These are phyloP conservation scores for Cucurbita pepo DNA, from an alignment of 306 rosid genomes.

Conservation along the genomic window DNA sequence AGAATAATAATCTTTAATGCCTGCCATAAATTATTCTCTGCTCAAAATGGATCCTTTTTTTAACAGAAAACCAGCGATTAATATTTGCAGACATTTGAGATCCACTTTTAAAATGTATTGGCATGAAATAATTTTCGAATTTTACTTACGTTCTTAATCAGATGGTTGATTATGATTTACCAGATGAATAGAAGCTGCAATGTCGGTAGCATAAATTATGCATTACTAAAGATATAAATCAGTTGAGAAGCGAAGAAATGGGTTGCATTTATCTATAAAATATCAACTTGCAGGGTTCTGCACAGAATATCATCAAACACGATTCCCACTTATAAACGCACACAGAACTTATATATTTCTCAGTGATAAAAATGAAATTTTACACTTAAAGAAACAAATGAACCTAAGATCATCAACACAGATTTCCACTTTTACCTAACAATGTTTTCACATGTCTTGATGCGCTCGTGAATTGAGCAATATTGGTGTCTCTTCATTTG, in stretches of 20 bases:
- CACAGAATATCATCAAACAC: not conserved
- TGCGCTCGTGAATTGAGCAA: conserved; percentile 20
- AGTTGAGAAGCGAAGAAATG: not conserved
- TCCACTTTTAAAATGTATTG: too few species aligned
- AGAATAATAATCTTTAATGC: not conserved
- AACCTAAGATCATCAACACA: conserved; percentile 13
- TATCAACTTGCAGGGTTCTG: not conserved
- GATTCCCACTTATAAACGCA: not conserved
- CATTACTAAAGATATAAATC: not conserved
- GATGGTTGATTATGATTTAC: too few species aligned
- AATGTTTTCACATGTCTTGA: conserved; percentile 21
- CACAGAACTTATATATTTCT: not conserved
- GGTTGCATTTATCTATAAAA: not conserved
- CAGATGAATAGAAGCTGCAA: not conserved
- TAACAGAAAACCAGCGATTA: not conserved
- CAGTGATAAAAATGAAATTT: conserved; percentile 33
- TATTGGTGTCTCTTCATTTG: conserved; percentile 21
- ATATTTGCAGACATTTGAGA: too few species aligned
- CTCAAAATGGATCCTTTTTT: not conserved
- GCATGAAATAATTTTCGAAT: not conserved
- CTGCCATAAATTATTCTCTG: not conserved
- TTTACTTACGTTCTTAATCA: not conserved
- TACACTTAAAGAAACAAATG: conserved; percentile 45
- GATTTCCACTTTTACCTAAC: conserved; percentile 20
- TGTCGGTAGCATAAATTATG: too few species aligned